Evolutionary conservation across 2,329 filamentous ascomycete genomes (phyloP).

Genomic region (Ascochyta rabiei): DNA sequence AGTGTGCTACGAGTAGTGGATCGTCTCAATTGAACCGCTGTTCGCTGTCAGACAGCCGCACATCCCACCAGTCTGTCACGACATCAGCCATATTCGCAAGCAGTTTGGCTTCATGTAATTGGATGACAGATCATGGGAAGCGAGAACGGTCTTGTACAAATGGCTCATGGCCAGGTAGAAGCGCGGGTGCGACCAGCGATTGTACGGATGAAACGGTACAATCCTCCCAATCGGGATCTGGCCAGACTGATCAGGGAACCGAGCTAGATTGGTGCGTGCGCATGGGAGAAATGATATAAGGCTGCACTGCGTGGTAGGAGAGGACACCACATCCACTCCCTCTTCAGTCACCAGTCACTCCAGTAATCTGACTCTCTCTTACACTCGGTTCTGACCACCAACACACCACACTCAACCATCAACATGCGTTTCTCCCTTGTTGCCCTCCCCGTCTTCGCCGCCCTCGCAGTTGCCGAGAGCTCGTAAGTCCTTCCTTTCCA

Average conservation of each 20-base stretch:
- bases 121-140: background rate
- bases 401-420: background rate
- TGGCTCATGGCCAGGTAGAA: background rate
- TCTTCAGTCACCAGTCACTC: background rate
- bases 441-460: slow-evolving; percentile 8
- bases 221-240: background rate
- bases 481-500: background rate
- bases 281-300: slow-evolving; percentile 4
- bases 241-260: background rate
- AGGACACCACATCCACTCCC: background rate
- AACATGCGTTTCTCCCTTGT: slow-evolving; percentile 13
- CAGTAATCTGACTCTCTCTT: background rate
- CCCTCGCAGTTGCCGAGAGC: slow-evolving; percentile 10
- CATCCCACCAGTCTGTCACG: background rate
- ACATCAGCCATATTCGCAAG: background rate
- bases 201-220: background rate
- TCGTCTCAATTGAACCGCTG: background rate
- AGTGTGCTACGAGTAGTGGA: background rate
- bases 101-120: background rate
- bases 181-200: background rate
- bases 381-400: background rate
- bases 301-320: background rate
- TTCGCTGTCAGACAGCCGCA: background rate
- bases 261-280: slow-evolving; percentile 1
- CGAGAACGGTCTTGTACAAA: background rate